A percentile compares a stretch with the other conserved stretches of the same genome.
Evolutionary conservation across 805 yeast genomes (phyloP).

Genomic region (Saturnispora galanensis): DNA sequence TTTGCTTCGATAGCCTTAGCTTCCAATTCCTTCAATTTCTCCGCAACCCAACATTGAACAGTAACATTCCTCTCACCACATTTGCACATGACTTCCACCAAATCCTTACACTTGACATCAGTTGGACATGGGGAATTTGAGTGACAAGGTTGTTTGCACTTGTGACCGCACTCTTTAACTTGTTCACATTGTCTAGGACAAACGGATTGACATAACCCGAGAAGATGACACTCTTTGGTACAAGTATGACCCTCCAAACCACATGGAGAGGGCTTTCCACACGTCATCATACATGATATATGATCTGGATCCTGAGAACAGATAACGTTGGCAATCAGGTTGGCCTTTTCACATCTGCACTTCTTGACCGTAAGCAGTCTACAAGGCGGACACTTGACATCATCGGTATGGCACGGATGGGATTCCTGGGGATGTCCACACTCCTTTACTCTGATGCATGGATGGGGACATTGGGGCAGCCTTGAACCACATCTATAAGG

Average conservation of each 20-base stretch:
- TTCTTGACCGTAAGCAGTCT: slow-evolving; percentile 32
- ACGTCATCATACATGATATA: slow-evolving; percentile 60
- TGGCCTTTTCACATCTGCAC: slow-evolving; percentile 25
- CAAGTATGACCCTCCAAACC: slow-evolving; percentile 41
- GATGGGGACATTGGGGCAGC: slow-evolving; percentile 54
- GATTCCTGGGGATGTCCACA: slow-evolving; percentile 69
- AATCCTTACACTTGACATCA: slow-evolving; percentile 39
- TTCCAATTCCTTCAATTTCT: slow-evolving; percentile 11
- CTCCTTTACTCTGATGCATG: slow-evolving; percentile 42
- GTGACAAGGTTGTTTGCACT: slow-evolving; percentile 59
- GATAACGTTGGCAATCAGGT: slow-evolving; percentile 45
- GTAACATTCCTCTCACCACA: slow-evolving; percentile 49
- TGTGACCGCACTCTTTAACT: slow-evolving; percentile 57
- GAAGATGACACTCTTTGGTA: slow-evolving; percentile 42
- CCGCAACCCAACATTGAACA: slow-evolving; percentile 40
- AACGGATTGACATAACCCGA: slow-evolving; percentile 46
- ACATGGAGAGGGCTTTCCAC: slow-evolving; percentile 40
- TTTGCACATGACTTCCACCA: slow-evolving; percentile 43
- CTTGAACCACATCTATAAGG: slow-evolving; percentile 80
- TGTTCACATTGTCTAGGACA: slow-evolving; percentile 56
- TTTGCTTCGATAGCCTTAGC: background rate
- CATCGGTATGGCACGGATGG: slow-evolving; percentile 70
- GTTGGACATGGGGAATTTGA: slow-evolving; percentile 40
- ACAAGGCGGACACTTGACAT: slow-evolving; percentile 64
- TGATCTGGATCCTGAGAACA: slow-evolving; percentile 47